Conservation (phyloP, 805 yeast species). For the Lipomyces orientalis region DNA sequence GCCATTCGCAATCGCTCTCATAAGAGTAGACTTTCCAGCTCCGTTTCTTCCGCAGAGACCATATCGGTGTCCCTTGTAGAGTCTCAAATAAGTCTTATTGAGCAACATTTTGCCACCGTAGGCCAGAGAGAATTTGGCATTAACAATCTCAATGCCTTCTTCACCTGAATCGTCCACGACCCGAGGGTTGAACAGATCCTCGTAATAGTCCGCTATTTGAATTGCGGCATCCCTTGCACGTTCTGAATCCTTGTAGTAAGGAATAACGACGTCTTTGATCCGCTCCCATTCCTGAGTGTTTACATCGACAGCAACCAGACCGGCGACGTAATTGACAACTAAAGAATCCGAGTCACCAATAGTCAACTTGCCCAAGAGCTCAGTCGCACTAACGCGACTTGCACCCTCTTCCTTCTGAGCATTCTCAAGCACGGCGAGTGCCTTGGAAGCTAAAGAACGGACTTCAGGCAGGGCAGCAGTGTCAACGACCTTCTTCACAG, state of each 20-base stretch:
- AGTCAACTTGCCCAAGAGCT: constrained; percentile 43
- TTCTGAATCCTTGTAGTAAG: constrained; percentile 58
- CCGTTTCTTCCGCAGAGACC: constrained; percentile 99
- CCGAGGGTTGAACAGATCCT: constrained; percentile 29
- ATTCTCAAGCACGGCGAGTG: constrained; percentile 76
- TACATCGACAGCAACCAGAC: constrained; percentile 43
- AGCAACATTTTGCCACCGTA: constrained; percentile 97
- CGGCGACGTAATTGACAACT: constrained; percentile 49
- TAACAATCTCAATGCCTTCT: constrained; percentile 82
- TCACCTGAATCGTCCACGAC: constrained; percentile 32
- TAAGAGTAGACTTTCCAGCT: constrained; percentile 96
- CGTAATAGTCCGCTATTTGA: constrained; percentile 30
- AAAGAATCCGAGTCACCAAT: constrained; percentile 51
- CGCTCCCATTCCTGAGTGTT: constrained; percentile 49
- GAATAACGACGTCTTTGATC: constrained; percentile 50
- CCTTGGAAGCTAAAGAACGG: constrained; percentile 88
- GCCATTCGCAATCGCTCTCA: constrained; percentile 96
- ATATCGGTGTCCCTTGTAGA: constrained; percentile 92
- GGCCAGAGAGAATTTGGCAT: constrained; percentile 93
- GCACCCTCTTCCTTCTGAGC: constrained; percentile 78
- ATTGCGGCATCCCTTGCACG: constrained; percentile 47
- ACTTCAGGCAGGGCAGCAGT: constrained; percentile 97
- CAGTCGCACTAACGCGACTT: constrained; percentile 61
- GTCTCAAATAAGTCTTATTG: constrained; percentile 86
- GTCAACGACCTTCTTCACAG: constrained; percentile 82